Percentiles rank a stretch among this genome's conserved stretches.
Evolutionary conservation across 345 rosid species (phyloP).

Genomic region (Lepidium aucheri): DNA sequence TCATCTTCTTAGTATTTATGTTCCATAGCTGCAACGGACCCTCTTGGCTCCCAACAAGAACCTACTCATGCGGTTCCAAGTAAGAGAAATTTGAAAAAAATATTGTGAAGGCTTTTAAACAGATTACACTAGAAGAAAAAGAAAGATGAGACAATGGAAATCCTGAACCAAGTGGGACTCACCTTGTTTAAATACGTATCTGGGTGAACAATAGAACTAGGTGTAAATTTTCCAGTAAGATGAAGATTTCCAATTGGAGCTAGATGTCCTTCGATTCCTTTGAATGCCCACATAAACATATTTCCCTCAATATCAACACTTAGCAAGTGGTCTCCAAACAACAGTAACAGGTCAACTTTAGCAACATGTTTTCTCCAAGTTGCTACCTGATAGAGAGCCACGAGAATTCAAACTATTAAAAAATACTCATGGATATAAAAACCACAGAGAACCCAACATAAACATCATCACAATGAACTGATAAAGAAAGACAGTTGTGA

Average conservation of each 20-base stretch:
- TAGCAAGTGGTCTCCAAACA: constrained; percentile 79
- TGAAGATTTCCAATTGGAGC: constrained; percentile 58
- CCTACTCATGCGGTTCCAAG: constrained; percentile 35
- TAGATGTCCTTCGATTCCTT: constrained; percentile 54
- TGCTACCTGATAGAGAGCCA: constrained; percentile 48
- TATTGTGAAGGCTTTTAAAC: neutral
- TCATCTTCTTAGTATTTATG: constrained; percentile 73
- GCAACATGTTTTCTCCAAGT: constrained; percentile 79
- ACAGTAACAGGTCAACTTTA: constrained; percentile 59
- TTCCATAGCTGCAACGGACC: constrained; percentile 95
- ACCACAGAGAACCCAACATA: neutral
- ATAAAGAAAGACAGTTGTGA: neutral
- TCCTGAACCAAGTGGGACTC: neutral
- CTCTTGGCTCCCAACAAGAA: constrained; percentile 78
- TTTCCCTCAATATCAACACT: constrained; percentile 75
- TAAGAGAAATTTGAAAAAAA: neutral
- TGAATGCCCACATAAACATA: constrained; percentile 70
- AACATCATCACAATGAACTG: neutral
- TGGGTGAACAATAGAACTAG: constrained; percentile 81
- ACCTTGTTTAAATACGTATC: constrained; percentile 96
- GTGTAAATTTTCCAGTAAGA: constrained; percentile 50
- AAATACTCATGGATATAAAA: neutral
- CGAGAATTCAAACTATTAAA: neutral
- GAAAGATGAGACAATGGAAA: neutral
- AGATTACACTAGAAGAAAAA: neutral